Evolutionary conservation across 129 eudicot genomes (phyloP).

Genomic region (Tagetes erecta): DNA sequence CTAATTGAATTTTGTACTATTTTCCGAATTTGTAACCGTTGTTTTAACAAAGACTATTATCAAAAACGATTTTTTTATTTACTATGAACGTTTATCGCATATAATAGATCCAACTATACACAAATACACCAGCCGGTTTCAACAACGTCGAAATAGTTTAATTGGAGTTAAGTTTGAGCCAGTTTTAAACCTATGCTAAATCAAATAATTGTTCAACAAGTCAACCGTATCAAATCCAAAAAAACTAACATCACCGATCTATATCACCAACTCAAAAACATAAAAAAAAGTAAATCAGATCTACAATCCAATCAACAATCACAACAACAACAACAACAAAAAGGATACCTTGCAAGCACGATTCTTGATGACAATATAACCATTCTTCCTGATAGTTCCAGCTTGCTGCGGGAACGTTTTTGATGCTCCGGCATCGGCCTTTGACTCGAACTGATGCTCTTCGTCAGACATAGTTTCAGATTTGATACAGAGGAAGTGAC

Average conservation of each 20-base stretch:
- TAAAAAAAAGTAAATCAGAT: conserved; percentile 4
- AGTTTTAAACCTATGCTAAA: too few species aligned
- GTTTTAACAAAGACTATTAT: too few species aligned
- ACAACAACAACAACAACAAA: neutral
- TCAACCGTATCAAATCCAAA: conserved; percentile 12
- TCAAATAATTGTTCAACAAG: neutral
- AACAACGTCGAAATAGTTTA: too few species aligned
- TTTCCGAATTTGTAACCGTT: too few species aligned
- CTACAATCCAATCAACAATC: neutral
- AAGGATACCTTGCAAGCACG: conserved; percentile 68
- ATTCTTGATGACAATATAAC: conserved; percentile 62
- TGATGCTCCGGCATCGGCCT: conserved; percentile 74
- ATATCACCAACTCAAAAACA: neutral
- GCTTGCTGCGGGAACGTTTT: conserved; percentile 76
- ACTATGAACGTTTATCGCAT: too few species aligned
- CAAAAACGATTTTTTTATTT: too few species aligned
- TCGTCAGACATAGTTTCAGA: conserved; percentile 59
- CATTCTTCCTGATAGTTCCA: conserved; percentile 67
- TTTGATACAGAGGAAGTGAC: conserved; percentile 20
- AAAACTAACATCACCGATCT: conserved; percentile 3
- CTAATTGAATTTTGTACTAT: too few species aligned
- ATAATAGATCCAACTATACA: too few species aligned
- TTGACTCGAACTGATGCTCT: conserved; percentile 73
- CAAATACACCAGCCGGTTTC: too few species aligned
- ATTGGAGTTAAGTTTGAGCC: too few species aligned